Evolutionary conservation across 129 eudicot species (phyloP), one percentile per base, ranked within the genome.

Genomic region (Pittosporum tobira): DNA sequence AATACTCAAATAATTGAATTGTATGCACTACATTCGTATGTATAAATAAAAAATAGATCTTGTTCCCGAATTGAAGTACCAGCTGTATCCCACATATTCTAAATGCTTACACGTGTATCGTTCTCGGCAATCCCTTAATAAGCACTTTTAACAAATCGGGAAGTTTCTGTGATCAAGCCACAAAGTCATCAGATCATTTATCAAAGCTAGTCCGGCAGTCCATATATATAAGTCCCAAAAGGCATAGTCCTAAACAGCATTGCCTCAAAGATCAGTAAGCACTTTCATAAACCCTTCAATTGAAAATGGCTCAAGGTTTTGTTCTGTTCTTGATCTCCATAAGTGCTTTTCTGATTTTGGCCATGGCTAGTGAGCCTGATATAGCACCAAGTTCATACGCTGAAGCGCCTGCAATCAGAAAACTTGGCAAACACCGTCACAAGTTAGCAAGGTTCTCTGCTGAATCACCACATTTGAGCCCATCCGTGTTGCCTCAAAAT

Each of bases 381-480:
- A 16, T 12, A 13, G 48, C 37, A 31, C 12, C 46, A 4, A 44
- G 15, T 48, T 34, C 48, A 23, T 6, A 18, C n/a, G 44, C 43
- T 21, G 10, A n/a, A 52, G 29, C 20, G 2, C 48, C 47, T 0
- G 5, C 21, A 12, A 14, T 18, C 38, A 48, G 63, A 56, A 67
- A 56, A 43, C 57, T 57, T 67, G 57, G 56, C 4, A 67, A 46
- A 21, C 57, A 67, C 29, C 37, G 31, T 1, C 57, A 20, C 12
- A 18, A 27, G 18, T 4, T 51, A 14, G 51, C 36, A 2, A 19
- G 37, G 40, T 34, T 34, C 8, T 34, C 38, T 34, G 3, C 38
- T 34, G 38, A 34, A 34, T 8, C 38, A 34, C 38, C 38, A 34
- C 38, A 34, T 34, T 34, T 34, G 38, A 34, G 38, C 8, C 38